These are phyloP conservation scores for Eruca vesicaria DNA, from an alignment of 441 rosid genomes.

Conservation along the genomic window DNA sequence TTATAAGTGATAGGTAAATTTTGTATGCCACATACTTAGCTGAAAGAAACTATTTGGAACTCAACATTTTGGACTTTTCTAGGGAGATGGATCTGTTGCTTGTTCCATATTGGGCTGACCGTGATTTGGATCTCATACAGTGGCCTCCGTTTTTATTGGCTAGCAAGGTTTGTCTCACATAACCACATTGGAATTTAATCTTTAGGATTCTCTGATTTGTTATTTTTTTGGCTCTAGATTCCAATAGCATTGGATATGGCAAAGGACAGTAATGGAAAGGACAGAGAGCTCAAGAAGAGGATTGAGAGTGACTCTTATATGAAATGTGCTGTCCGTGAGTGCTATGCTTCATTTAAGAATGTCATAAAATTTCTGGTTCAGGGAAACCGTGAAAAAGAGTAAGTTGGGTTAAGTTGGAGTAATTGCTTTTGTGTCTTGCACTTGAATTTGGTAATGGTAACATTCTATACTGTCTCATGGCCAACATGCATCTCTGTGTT, in stretches of 20 bases:
- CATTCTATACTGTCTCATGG: neutral
- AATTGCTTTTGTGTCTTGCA: constrained; percentile 6
- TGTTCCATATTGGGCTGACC: constrained; percentile 99
- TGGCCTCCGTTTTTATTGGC: constrained; percentile 99
- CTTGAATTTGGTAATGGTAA: constrained; percentile 11
- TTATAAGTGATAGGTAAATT: constrained; percentile 75
- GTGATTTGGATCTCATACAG: constrained; percentile 82
- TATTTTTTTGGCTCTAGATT: constrained; percentile 50
- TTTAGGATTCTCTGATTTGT: constrained; percentile 19
- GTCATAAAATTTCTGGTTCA: constrained; percentile 79
- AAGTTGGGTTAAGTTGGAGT: constrained; percentile 38
- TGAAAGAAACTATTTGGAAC: constrained; percentile 4
- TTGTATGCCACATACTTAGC: constrained; percentile 7
- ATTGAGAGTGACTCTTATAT: constrained; percentile 72
- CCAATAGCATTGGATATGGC: constrained; percentile 99
- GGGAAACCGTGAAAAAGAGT: constrained; percentile 67
- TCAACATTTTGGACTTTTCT: constrained; percentile 18
- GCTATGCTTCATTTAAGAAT: constrained; percentile 92
- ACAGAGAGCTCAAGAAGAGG: constrained; percentile 88
- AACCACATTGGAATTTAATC: constrained; percentile 3
- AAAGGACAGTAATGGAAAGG: constrained; percentile 93
- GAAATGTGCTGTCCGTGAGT: constrained; percentile 94
- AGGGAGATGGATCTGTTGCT: constrained; percentile 98
- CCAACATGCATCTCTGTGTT: constrained; percentile 21
- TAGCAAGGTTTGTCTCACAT: constrained; percentile 75